Base-by-base conservation (phyloP, 2,329 filamentous ascomycete species). In the Aspergillus alliaceus region DNA sequence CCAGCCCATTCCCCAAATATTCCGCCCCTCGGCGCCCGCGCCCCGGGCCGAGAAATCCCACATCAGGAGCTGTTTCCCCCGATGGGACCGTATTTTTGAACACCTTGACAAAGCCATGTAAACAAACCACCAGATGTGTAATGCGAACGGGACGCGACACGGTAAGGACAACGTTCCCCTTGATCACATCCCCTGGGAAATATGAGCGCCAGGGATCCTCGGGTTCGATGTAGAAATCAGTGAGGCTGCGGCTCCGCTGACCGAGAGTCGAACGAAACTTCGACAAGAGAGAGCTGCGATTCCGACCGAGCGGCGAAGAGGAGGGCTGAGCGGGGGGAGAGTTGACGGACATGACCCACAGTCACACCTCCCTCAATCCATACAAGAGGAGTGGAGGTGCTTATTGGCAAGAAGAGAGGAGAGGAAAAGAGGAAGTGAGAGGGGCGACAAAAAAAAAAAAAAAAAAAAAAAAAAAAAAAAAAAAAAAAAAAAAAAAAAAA, bases 41-140 rank as follows among this genome's bases (percentile, higher is more conserved):
- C 18, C 83, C 84, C 2, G 79, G 79, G 5, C 82, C 82, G 44
- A 85, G 69, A 35, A 79, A 80, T 4, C 79, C 76, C 56, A 77
- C 73, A 48, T 77, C 75, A 32, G 81, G 79, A 58, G 79, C 77
- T 6, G 75, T 74, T 60, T 87, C 84, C 12, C 82, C 80, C 0
- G 84, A 79, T 8, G 82, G 76, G 53, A 83, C 80, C 32, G 84
- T 80, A 59, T 84, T 86, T 72, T 86, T 87, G 73, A 82, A 87
- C 15, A 88, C 86, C 69, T 86, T 86, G 50, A 84, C 85, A 69
- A 82, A 85, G 22, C 86, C 86, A 75, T 87, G 84, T 59, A 88
- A 73, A 65, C 82, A 84, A 31, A 88, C 77, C 12, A 85, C 83
- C 25, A 88, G 74, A 73, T 88, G 86, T 8, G 86, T 88, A 59